phyloP scores from a whole-genome alignment of 306 rosid genomes.

The Fragaria vesca region DNA sequence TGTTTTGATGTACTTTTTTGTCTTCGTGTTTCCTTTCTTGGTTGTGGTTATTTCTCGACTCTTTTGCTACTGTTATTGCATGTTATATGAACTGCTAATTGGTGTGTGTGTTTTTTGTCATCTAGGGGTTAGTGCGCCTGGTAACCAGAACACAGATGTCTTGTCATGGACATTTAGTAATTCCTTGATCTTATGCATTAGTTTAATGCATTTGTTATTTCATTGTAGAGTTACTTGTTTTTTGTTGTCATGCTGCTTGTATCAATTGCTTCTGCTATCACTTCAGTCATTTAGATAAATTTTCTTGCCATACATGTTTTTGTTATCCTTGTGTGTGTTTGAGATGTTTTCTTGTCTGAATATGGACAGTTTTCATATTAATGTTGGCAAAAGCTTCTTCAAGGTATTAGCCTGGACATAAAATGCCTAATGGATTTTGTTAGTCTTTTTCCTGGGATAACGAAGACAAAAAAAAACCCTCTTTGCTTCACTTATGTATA shows the following conservation, averaged over 20 bases:
- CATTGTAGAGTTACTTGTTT: constrained; percentile 19
- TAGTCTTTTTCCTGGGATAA: not conserved
- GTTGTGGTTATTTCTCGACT: constrained; percentile 2
- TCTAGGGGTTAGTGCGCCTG: constrained; percentile 74
- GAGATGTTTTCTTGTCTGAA: not conserved
- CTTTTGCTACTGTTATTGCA: constrained; percentile 21
- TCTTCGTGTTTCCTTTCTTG: constrained; percentile 3
- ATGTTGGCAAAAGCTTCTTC: not conserved
- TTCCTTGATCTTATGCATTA: constrained; percentile 59
- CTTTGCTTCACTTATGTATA: not conserved
- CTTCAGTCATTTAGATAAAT: not conserved
- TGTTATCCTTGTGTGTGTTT: not conserved
- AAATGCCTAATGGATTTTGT: not conserved
- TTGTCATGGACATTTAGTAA: constrained; percentile 65
- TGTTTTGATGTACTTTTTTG: not conserved
- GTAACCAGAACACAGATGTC: constrained; percentile 66
- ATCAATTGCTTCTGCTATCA: not conserved
- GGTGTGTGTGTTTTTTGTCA: constrained; percentile 46
- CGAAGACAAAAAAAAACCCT: not conserved
- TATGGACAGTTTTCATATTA: not conserved
- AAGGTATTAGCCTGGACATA: not conserved
- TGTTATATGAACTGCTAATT: constrained; percentile 46
- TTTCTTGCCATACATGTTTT: not conserved
- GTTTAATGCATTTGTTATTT: constrained; percentile 36
- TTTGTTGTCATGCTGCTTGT: constrained; percentile 7